phyloP scores from a whole-genome alignment of 2,329 filamentous ascomycete species.

The Zasmidium citrigriseum region DNA sequence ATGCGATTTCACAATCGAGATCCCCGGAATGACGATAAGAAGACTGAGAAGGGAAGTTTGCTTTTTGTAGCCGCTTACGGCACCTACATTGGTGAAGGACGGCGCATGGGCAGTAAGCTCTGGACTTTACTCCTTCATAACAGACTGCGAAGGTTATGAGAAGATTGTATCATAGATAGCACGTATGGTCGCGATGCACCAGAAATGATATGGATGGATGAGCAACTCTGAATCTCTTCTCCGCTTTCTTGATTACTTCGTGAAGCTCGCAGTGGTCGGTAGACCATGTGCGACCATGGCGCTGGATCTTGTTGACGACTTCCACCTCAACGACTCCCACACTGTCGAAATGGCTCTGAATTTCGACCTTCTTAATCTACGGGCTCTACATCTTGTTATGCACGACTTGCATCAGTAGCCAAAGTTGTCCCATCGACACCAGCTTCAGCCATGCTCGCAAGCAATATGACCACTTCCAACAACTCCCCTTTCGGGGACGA shows the following conservation, averaged over 20 bases:
- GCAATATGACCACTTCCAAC: no score
- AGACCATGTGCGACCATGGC: background rate
- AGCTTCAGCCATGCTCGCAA: no score
- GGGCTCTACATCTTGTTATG: no score
- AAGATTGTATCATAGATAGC: constrained; percentile 9
- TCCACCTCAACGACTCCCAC: background rate
- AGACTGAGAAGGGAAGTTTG: background rate
- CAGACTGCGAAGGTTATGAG: background rate
- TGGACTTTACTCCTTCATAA: constrained; percentile 6
- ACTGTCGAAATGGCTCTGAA: background rate
- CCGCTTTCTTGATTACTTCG: background rate
- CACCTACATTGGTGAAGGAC: background rate
- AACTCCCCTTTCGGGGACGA: no score
- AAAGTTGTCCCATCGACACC: no score
- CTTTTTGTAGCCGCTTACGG: no score
- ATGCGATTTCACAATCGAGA: constrained; percentile 12
- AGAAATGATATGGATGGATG: background rate
- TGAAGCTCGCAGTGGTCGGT: background rate
- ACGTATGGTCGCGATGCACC: background rate
- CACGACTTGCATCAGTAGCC: no score
- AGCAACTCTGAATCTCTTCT: background rate
- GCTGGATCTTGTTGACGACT: background rate
- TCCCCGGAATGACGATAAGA: constrained; percentile 3
- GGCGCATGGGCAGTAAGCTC: background rate
- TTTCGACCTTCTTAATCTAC: no score